Evolutionary conservation across 164 flowering plant genomes (phyloP).

Genomic region (Vitis labrusca): DNA sequence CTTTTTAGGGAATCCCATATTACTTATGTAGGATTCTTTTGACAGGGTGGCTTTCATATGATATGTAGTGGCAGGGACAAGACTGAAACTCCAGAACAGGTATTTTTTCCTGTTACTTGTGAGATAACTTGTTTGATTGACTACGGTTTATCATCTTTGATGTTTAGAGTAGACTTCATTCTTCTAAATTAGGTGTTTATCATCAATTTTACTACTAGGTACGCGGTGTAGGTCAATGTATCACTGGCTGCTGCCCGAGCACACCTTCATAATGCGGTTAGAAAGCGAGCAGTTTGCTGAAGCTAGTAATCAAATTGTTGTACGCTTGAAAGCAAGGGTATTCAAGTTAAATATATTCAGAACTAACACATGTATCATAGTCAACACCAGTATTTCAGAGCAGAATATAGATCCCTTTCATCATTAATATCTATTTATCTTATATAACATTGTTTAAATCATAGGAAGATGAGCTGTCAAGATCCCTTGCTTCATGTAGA

Average conservation of each 20-base stretch:
- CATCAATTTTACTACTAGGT: background rate
- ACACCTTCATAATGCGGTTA: conserved; percentile 77
- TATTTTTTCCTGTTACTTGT: conserved; percentile 10
- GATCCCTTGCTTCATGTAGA: conserved; percentile 39
- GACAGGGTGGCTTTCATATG: conserved; percentile 99
- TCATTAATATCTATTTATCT: background rate
- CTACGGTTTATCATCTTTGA: too few relatives aligned
- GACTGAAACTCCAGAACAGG: conserved; percentile 99
- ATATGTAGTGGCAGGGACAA: conserved; percentile 98
- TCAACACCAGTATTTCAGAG: too few relatives aligned
- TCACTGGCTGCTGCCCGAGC: conserved; percentile 56
- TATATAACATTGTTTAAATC: background rate
- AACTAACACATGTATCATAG: background rate
- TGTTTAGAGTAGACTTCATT: too few relatives aligned
- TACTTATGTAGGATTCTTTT: background rate
- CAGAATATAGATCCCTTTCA: background rate
- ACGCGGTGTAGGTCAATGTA: conserved; percentile 52
- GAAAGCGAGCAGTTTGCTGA: conserved; percentile 87
- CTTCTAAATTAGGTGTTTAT: too few relatives aligned
- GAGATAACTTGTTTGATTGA: too few relatives aligned
- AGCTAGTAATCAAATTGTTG: conserved; percentile 75
- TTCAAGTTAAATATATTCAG: background rate
- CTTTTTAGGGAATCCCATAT: background rate
- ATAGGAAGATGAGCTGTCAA: conserved; percentile 64
- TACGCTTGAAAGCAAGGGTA: conserved; percentile 75